Evolutionary conservation across 176 grass and related monocot genomes (phyloP).

Genomic region (Pontederia paniculata): DNA sequence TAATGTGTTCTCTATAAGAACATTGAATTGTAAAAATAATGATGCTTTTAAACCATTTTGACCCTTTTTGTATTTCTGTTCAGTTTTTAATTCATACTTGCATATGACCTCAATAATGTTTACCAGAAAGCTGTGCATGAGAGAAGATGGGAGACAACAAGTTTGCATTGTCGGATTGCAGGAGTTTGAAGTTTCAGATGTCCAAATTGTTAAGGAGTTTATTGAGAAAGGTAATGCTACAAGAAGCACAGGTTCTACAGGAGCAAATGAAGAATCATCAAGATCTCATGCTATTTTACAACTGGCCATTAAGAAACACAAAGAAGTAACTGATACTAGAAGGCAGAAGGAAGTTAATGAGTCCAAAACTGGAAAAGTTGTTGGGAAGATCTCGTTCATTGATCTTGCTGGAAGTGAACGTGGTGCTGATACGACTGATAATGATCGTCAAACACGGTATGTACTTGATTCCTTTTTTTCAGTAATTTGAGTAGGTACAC

Average conservation of each 20-base stretch:
- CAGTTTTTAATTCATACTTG: conserved; percentile 2
- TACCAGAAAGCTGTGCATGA: conserved; percentile 79
- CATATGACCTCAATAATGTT: conserved; percentile 11
- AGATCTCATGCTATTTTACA: conserved; percentile 97
- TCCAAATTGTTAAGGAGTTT: conserved; percentile 93
- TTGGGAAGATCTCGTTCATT: conserved; percentile 97
- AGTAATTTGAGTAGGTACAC: background rate
- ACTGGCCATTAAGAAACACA: conserved; percentile 86
- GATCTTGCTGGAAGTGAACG: conserved; percentile 99
- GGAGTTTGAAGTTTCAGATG: conserved; percentile 96
- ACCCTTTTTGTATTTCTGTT: background rate
- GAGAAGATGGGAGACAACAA: conserved; percentile 96
- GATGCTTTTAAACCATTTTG: too few relatives aligned
- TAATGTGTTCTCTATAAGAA: too few relatives aligned
- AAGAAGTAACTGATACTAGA: conserved; percentile 44
- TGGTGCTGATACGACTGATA: conserved; percentile 96
- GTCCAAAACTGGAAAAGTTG: conserved; percentile 55
- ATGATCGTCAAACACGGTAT: conserved; percentile 87
- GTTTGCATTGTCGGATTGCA: conserved; percentile 96
- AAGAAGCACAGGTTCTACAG: conserved; percentile 87
- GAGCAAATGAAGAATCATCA: conserved; percentile 98
- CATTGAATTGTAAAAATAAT: too few relatives aligned
- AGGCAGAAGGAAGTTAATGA: conserved; percentile 83
- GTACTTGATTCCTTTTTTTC: background rate
- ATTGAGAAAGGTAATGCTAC: conserved; percentile 93